Evolutionary conservation across 306 rosid genomes (phyloP).

Genomic region (Gillenia trifoliata): DNA sequence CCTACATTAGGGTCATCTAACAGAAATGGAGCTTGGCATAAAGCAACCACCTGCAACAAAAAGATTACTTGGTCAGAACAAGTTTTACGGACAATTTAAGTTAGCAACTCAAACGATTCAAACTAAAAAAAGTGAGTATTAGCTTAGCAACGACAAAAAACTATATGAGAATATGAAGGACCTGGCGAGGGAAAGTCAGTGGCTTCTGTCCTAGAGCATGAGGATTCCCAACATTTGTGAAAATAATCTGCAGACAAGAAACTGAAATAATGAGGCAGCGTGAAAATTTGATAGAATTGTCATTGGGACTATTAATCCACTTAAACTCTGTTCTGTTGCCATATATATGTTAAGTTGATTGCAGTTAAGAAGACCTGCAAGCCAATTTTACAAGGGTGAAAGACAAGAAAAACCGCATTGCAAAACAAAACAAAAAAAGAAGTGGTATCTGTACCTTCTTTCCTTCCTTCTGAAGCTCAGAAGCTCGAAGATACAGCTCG

Average conservation of each 20-base stretch:
- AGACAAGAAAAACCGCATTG: conserved; percentile 11
- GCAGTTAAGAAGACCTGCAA: not conserved
- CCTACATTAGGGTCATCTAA: conserved; percentile 95
- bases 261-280: conserved; percentile 10
- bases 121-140: conserved; percentile 6
- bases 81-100: conserved; percentile 3
- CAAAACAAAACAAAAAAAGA: conserved; percentile 5
- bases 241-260: conserved; percentile 65
- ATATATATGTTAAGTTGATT: not conserved
- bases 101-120: not conserved
- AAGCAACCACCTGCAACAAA: conserved; percentile 78
- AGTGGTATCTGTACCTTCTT: conserved; percentile 55
- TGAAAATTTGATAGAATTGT: not conserved
- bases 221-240: conserved; percentile 98
- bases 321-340: not conserved
- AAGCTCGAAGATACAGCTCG: conserved; percentile 88
- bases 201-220: conserved; percentile 99
- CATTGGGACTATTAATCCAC: not conserved
- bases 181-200: conserved; percentile 98
- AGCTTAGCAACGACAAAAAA: conserved; percentile 8
- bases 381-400: conserved; percentile 7
- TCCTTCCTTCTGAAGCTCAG: conserved; percentile 97
- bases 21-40: conserved; percentile 98
- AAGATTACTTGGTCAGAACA: conserved; percentile 21
- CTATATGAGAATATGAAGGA: conserved; percentile 23